Evolutionary conservation across 441 rosid genomes (phyloP).

Genomic region (Croton setiger): DNA sequence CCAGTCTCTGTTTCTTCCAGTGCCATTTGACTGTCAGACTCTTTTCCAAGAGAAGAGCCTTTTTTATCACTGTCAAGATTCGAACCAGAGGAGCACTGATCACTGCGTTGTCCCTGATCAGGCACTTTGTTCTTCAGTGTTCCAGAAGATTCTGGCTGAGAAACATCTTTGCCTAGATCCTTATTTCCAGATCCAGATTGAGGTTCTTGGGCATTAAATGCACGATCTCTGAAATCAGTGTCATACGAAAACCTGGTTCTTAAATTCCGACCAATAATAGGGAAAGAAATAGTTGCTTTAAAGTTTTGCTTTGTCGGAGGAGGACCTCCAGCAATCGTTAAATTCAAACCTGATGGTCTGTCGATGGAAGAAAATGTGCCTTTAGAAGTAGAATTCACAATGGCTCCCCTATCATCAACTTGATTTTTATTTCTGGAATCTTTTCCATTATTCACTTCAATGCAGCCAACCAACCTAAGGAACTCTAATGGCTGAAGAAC

Average conservation of each 20-base stretch:
- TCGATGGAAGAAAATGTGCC: slow-evolving; percentile 23
- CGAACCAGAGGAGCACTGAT: slow-evolving; percentile 24
- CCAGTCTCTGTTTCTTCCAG: slow-evolving; percentile 21
- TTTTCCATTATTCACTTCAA: slow-evolving; percentile 40
- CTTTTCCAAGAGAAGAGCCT: slow-evolving; percentile 21
- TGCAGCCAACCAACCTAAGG: slow-evolving; percentile 62
- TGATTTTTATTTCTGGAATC: slow-evolving; percentile 29
- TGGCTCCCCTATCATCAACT: slow-evolving; percentile 16
- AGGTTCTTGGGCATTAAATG: slow-evolving; percentile 31
- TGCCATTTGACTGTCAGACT: slow-evolving; percentile 9
- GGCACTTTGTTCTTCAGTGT: slow-evolving; percentile 15
- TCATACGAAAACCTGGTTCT: slow-evolving; percentile 70
- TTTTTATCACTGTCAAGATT: slow-evolving; percentile 24
- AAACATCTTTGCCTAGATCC: slow-evolving; percentile 26
- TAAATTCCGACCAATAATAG: slow-evolving; percentile 71
- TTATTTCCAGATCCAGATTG: slow-evolving; percentile 29
- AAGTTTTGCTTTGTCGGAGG: slow-evolving; percentile 81
- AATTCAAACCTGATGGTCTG: slow-evolving; percentile 41
- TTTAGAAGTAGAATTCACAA: slow-evolving; percentile 26
- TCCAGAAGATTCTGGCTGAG: slow-evolving; percentile 28
- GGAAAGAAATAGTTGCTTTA: slow-evolving; percentile 80
- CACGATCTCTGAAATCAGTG: slow-evolving; percentile 46
- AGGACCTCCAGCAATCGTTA: slow-evolving; percentile 97
- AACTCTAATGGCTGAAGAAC: slow-evolving; percentile 69
- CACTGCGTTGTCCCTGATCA: slow-evolving; percentile 27